These are phyloP conservation scores for Alternaria longipes DNA, from an alignment of 2,329 filamentous ascomycete genomes.

Conservation along the genomic window DNA sequence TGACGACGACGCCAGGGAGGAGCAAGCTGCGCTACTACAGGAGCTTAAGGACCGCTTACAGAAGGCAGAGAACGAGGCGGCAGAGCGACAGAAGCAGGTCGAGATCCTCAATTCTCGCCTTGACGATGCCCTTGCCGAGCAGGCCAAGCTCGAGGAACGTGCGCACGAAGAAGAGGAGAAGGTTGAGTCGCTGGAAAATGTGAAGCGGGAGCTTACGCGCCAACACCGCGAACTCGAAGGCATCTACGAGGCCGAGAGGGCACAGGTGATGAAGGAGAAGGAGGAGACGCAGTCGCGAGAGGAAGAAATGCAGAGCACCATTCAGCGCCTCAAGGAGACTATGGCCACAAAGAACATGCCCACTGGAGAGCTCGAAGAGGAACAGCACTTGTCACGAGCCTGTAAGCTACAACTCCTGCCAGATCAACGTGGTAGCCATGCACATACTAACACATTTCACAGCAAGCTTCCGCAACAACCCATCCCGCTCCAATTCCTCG, in stretches of 20 bases:
- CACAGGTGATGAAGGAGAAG: conserved; percentile 88
- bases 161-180: conserved; percentile 87
- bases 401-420: conserved; percentile 52
- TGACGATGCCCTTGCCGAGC: conserved; percentile 84
- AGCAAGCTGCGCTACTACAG: conserved; percentile 80
- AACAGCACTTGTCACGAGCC: conserved; percentile 61
- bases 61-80: conserved; percentile 79
- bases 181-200: conserved; percentile 80
- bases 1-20: conserved; percentile 76
- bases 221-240: conserved; percentile 91
- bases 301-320: conserved; percentile 88
- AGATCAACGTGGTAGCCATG: neutral
- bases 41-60: conserved; percentile 85
- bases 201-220: conserved; percentile 82
- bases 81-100: conserved; percentile 83
- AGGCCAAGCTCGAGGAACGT: conserved; percentile 85
- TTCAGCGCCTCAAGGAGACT: conserved; percentile 90
- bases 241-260: conserved; percentile 90
- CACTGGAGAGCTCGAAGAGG: conserved; percentile 58
- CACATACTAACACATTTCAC: conserved; percentile 30
- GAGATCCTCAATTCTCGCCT: conserved; percentile 85
- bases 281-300: conserved; percentile 85
- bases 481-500: conserved; percentile 58
- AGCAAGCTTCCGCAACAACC: conserved; percentile 57
- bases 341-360: conserved; percentile 76